Conservation (phyloP, 164 flowering plant species). For the Pachysandra terminalis region DNA sequence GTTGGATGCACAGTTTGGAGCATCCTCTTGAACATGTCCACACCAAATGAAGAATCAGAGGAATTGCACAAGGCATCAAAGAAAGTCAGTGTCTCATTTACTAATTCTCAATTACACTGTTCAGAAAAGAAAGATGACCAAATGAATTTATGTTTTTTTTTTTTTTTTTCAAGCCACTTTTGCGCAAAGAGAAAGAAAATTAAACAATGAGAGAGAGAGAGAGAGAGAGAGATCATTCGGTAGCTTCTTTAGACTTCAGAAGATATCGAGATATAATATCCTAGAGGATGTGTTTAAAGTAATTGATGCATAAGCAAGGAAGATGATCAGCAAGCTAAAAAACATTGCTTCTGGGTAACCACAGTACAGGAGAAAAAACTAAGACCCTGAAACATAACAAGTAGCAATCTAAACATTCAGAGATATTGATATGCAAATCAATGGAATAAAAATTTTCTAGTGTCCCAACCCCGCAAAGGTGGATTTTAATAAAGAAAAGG, state of each 20-base stretch:
- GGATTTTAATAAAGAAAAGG: too few relatives aligned
- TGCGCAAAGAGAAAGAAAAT: not conserved
- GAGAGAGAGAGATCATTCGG: too few relatives aligned
- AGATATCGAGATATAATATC: not conserved
- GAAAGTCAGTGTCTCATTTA: conserved; percentile 3
- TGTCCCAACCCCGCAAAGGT: too few relatives aligned
- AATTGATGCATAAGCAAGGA: not conserved
- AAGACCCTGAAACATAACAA: too few relatives aligned
- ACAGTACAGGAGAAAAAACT: too few relatives aligned
- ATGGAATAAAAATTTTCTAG: too few relatives aligned
- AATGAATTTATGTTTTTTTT: not conserved
- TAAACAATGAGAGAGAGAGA: not conserved
- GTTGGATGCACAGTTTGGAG: conserved; percentile 97
- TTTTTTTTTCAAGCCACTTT: not conserved
- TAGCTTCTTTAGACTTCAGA: not conserved
- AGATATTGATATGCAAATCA: too few relatives aligned
- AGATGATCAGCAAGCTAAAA: not conserved
- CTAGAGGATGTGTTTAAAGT: not conserved
- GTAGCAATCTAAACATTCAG: too few relatives aligned
- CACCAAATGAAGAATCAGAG: conserved; percentile 93
- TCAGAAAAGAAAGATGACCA: not conserved
- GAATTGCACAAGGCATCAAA: conserved; percentile 43
- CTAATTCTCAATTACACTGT: not conserved
- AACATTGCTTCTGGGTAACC: too few relatives aligned
- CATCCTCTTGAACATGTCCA: conserved; percentile 99